These are phyloP conservation scores for Heliosperma pusillum DNA, from an alignment of 148 eudicot species.

Conservation along the genomic window DNA sequence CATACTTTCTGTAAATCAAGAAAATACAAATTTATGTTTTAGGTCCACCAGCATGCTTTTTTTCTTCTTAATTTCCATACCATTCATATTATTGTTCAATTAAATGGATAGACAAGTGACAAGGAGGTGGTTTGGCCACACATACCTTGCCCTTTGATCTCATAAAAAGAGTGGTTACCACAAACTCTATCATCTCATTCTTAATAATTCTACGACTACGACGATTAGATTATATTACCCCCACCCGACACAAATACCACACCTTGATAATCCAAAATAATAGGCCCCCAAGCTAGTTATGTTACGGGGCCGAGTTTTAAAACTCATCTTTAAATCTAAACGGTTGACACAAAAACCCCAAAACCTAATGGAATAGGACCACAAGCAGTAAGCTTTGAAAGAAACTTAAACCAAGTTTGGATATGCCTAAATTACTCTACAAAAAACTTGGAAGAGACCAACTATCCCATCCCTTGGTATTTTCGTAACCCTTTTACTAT, in stretches of 20 bases:
- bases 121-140: slow-evolving; percentile 21
- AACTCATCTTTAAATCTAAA: neutral
- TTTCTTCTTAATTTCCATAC: neutral
- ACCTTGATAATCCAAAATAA: neutral
- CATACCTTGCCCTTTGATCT: slow-evolving; percentile 16
- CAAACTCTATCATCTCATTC: slow-evolving; percentile 20
- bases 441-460: neutral
- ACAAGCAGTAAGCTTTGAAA: neutral
- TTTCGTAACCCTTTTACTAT: too few relatives aligned
- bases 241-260: neutral
- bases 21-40: neutral
- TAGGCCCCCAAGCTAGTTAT: neutral
- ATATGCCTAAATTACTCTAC: neutral
- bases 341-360: neutral
- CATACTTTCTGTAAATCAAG: slow-evolving; percentile 5
- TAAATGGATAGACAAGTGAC: slow-evolving; percentile 13
- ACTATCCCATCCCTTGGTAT: too few relatives aligned
- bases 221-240: neutral
- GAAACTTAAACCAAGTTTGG: neutral
- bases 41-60: slow-evolving; percentile 5
- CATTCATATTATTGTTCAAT: neutral
- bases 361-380: neutral
- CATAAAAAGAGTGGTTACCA: slow-evolving; percentile 14
- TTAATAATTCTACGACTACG: neutral
- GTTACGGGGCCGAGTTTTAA: neutral